Evolutionary conservation across 805 yeast genomes (phyloP).

Genomic region (Saturnispora hagleri): DNA sequence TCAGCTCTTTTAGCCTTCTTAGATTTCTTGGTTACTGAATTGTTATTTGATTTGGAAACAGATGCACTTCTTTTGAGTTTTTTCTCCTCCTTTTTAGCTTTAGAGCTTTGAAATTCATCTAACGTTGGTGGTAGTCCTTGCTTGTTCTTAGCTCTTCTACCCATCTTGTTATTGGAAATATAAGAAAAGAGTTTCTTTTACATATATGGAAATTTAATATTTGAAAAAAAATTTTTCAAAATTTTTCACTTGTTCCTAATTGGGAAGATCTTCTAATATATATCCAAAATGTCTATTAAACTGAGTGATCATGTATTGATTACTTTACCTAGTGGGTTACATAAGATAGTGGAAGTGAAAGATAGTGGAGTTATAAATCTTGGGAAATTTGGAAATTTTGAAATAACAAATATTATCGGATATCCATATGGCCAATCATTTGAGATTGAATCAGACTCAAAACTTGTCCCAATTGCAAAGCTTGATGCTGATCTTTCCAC

Average conservation of each 20-base stretch:
- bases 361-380: slow-evolving; percentile 54
- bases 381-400: slow-evolving; percentile 89
- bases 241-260: slow-evolving; percentile 6
- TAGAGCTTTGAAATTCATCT: slow-evolving; percentile 61
- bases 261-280: neutral
- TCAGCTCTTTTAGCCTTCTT: slow-evolving; percentile 19
- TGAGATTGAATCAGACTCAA: slow-evolving; percentile 58
- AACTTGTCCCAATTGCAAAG: slow-evolving; percentile 41
- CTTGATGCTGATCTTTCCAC: slow-evolving; percentile 13
- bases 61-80: slow-evolving; percentile 26
- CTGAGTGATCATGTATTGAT: slow-evolving; percentile 49
- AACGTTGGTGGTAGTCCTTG: slow-evolving; percentile 87
- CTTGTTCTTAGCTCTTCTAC: slow-evolving; percentile 86
- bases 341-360: slow-evolving; percentile 61
- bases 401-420: slow-evolving; percentile 67
- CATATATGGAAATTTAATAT: neutral
- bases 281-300: slow-evolving; percentile 1
- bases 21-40: slow-evolving; percentile 14
- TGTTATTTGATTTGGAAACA: slow-evolving; percentile 21
- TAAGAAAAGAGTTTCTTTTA: neutral
- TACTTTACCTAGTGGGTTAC: slow-evolving; percentile 72
- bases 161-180: slow-evolving; percentile 46
- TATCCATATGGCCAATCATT: slow-evolving; percentile 82
- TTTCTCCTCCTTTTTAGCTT: slow-evolving; percentile 32
- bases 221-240: slow-evolving; percentile 4